These are phyloP conservation scores for Aureobasidium sp. DNA, from an alignment of 2,329 filamentous ascomycete species.

Conservation along the genomic window DNA sequence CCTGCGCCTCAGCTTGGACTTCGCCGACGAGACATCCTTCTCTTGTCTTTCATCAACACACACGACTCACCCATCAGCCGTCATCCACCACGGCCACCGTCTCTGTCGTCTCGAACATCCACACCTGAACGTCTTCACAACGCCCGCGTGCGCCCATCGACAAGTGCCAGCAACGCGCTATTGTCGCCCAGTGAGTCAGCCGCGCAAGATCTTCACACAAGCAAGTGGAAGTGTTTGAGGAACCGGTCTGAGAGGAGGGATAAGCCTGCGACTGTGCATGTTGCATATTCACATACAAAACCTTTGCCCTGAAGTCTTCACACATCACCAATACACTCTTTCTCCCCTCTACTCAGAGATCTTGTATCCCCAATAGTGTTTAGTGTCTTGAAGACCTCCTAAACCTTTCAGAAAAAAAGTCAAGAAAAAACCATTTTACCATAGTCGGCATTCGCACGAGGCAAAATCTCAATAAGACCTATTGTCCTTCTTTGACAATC, in stretches of 20 bases:
- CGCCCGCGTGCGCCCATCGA: background rate
- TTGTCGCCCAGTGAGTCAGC: constrained; percentile 10
- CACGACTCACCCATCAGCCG: background rate
- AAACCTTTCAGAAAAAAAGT: constrained; percentile 8
- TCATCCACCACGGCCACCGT: background rate
- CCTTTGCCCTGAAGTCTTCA: constrained; percentile 5
- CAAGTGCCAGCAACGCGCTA: background rate
- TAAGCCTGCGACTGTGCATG: background rate
- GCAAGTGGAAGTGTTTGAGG: constrained; percentile 11
- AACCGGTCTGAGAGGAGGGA: constrained; percentile 10
- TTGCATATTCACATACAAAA: constrained; percentile 9
- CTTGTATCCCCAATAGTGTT: constrained; percentile 10
- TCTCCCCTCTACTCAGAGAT: constrained; percentile 4
- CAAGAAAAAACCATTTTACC: constrained; percentile 10
- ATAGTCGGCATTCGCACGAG: constrained; percentile 11
- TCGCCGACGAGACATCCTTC: background rate
- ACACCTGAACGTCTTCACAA: background rate
- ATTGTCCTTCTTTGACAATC: constrained; percentile 13
- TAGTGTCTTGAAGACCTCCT: constrained; percentile 6
- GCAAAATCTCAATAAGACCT: constrained; percentile 12
- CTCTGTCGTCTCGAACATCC: background rate
- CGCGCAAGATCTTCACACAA: constrained; percentile 9
- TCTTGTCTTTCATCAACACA: constrained; percentile 3
- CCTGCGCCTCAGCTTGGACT: background rate
- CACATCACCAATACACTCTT: constrained; percentile 8